phyloP scores from a whole-genome alignment of 345 rosid genomes.

The Populus alba region DNA sequence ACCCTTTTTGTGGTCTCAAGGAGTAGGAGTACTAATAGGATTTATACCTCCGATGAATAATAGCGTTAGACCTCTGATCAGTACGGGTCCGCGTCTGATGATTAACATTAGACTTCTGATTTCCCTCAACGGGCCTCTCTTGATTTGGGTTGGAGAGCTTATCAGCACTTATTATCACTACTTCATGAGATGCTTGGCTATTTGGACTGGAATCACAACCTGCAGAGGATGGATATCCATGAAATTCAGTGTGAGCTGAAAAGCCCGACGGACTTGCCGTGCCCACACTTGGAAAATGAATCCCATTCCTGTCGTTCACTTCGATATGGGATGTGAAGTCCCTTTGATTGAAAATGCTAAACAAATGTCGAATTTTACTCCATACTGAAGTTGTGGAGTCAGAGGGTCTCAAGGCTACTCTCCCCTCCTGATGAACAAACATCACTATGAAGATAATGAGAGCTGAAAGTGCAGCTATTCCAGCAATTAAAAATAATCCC shows the following conservation, averaged over 20 bases:
- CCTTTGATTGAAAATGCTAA: slow-evolving; percentile 6
- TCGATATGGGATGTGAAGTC: slow-evolving; percentile 9
- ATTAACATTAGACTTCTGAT: too few relatives aligned
- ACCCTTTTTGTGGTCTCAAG: too few relatives aligned
- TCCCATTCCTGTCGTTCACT: not conserved
- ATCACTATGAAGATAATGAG: not conserved
- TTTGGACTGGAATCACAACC: not conserved
- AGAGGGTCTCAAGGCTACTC: not conserved
- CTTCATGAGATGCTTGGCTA: not conserved
- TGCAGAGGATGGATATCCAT: too few relatives aligned
- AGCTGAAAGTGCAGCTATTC: slow-evolving; percentile 6
- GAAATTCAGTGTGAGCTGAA: not conserved
- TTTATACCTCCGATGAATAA: too few relatives aligned
- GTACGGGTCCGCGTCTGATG: too few relatives aligned
- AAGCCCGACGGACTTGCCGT: not conserved
- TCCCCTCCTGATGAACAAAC: slow-evolving; percentile 1
- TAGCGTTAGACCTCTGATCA: too few relatives aligned
- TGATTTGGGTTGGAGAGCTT: not conserved
- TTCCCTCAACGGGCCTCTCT: not conserved
- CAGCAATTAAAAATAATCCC: slow-evolving; percentile 21
- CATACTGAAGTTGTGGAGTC: not conserved
- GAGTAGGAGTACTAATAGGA: too few relatives aligned
- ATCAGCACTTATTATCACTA: not conserved
- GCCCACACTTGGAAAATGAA: not conserved
- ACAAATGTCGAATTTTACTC: slow-evolving; percentile 4